Evolutionary conservation across 2,329 filamentous ascomycete genomes (phyloP).

Genomic region (Aquanectria penicillioides): DNA sequence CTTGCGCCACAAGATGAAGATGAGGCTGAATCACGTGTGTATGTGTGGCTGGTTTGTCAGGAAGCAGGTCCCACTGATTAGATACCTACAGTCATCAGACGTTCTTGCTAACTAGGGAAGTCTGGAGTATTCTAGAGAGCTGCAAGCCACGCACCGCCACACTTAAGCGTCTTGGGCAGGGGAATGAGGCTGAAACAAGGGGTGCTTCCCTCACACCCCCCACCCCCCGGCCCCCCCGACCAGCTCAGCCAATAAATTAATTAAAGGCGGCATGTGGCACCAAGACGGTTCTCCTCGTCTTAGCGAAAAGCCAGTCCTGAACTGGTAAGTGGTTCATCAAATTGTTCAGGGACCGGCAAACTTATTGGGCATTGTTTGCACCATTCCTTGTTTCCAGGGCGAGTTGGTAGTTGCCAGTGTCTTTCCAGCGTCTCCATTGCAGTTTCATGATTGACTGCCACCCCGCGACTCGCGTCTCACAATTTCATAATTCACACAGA

Average conservation of each 20-base stretch:
- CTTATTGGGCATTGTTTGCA: neutral
- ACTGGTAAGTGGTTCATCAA: slow-evolving; percentile 18
- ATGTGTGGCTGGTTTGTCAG: slow-evolving; percentile 45
- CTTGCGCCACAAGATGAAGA: slow-evolving; percentile 37
- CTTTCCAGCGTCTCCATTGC: neutral
- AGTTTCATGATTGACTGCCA: neutral
- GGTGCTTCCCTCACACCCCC: too few species aligned
- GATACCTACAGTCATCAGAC: neutral
- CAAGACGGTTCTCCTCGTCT: slow-evolving; percentile 3
- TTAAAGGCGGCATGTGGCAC: slow-evolving; percentile 2
- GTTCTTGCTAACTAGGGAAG: neutral
- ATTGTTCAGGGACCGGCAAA: slow-evolving; percentile 12
- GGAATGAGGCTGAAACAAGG: slow-evolving; percentile 12
- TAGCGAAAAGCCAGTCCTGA: slow-evolving; percentile 4
- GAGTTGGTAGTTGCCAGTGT: neutral
- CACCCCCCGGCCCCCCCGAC: neutral
- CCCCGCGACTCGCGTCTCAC: slow-evolving; percentile 1
- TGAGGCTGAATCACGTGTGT: slow-evolving; percentile 45
- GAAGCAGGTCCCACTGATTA: neutral
- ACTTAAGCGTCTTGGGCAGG: neutral
- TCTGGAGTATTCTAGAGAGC: slow-evolving; percentile 18
- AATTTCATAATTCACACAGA: neutral
- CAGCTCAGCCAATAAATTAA: neutral
- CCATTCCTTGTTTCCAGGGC: slow-evolving; percentile 7
- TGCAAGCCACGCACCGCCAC: slow-evolving; percentile 14